Conservation (phyloP, 176 grass and related monocot genomes). For the Aegilops speltoides region DNA sequence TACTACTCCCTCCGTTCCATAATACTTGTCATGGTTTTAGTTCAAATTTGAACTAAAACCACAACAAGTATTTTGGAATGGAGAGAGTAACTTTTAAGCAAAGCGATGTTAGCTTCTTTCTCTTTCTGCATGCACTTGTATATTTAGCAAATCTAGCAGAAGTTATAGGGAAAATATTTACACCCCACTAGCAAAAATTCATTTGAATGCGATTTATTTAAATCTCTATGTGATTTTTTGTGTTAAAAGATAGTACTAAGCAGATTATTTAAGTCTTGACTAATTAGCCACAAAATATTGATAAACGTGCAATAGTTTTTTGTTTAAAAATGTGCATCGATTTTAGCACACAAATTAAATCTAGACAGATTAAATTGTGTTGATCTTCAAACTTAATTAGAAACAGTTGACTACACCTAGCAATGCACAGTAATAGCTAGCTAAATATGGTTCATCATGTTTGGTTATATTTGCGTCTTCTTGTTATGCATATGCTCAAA, state of each 20-base stretch:
- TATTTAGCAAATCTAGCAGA: background rate
- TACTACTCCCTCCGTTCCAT: background rate
- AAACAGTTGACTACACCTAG: background rate
- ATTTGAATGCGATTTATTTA: background rate
- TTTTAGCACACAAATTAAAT: background rate
- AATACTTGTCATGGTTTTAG: no score
- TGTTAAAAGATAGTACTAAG: no score
- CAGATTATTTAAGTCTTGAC: background rate
- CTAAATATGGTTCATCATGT: background rate
- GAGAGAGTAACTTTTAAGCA: background rate
- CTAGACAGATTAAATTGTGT: background rate
- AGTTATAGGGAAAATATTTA: background rate
- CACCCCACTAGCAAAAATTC: background rate
- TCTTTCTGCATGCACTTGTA: background rate
- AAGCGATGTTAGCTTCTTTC: background rate
- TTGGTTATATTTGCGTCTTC: background rate
- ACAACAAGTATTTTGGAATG: no score
- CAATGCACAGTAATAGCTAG: background rate
- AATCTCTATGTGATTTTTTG: no score
- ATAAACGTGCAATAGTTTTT: background rate
- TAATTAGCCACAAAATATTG: background rate
- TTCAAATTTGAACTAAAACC: no score
- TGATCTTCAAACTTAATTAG: background rate
- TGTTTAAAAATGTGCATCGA: background rate
- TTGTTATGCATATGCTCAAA: background rate